Base-by-base conservation (phyloP, 306 rosid genomes). In the Malus sieversii region DNA sequence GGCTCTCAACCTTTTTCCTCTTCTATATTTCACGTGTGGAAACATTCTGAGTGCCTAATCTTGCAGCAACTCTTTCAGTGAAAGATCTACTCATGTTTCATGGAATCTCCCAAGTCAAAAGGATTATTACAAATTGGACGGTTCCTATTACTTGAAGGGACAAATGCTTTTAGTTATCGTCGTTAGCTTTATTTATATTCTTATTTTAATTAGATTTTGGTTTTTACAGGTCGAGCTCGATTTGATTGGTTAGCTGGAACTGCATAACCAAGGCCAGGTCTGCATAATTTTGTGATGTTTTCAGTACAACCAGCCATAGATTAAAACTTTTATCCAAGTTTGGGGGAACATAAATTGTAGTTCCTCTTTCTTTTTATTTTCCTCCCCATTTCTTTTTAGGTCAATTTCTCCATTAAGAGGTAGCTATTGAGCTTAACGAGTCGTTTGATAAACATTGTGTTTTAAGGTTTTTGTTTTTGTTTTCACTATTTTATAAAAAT, bases 31-130 rank as follows among this genome's bases (percentile, higher is more conserved):
- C 83, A 75, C 76, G 80, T 58, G 83, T 65, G 76, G 76, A 60
- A 76, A 75, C 83, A 83, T 66, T 83, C 78, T 62, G 33, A 67
- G 78, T 75, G 83, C 78, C 73, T 74, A 52, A 66, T 76, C 68
- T 66, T 75, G 68, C 62, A 33, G 45, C 66, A 58, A 44, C 35
- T 51, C 40, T 74, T 44, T 67, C 74, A 35, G 73, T 68, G 75
- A 65, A 63, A 73, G 82, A 73, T 79, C 78, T 69, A 73, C 60
- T 79, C 52, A 44, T 30, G 69, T 51, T 45, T 55, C 63, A 42
- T 14, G 69, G 64, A 58, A 71, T 51, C 80, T 46, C 55, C 68
- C 68, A 20, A 66, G 81, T 75, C 71, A 75, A 75, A 75, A 79
- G 61, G 81, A 70, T 64, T 25, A 68, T 71, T 58, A 58, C 83